Percentiles rank a stretch among this genome's conserved stretches.
phyloP scores from a whole-genome alignment of 768 basidiomycete genomes.

The Tylopilus felleus region DNA sequence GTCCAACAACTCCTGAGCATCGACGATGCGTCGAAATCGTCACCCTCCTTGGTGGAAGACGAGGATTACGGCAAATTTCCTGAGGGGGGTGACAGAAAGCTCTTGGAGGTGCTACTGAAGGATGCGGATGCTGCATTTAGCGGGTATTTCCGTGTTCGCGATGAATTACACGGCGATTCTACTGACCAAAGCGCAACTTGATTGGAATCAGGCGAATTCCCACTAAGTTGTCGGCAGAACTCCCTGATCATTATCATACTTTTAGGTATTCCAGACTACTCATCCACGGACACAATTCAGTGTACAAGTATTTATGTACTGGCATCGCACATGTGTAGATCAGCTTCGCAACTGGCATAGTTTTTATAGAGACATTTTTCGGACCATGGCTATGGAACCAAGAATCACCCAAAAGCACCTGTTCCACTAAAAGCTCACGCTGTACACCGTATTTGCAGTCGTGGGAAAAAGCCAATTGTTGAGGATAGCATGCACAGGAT shows the following conservation, averaged over 20 bases:
- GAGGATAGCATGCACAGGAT: background rate
- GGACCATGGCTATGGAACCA: background rate
- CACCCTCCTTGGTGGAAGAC: background rate
- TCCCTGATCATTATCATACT: background rate
- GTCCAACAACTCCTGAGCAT: constrained; percentile 12
- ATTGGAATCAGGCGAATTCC: background rate
- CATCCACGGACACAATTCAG: background rate
- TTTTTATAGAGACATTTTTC: background rate
- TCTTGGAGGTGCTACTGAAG: constrained; percentile 9
- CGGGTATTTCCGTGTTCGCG: constrained; percentile 4
- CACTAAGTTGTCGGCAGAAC: background rate
- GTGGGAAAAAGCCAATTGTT: constrained; percentile 8
- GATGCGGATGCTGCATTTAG: constrained; percentile 20
- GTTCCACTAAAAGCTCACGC: constrained; percentile 21
- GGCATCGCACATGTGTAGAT: background rate
- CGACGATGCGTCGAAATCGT: background rate
- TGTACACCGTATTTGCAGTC: constrained; percentile 23
- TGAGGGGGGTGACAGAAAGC: background rate
- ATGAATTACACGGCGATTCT: background rate
- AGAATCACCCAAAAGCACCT: background rate
- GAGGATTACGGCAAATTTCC: background rate
- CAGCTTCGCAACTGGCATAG: background rate
- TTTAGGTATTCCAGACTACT: background rate
- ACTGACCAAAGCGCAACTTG: background rate
- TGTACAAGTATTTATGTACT: background rate